Conservation (phyloP, 352 stramenopile genomes). For the Globisporangium camurandrum region DNA sequence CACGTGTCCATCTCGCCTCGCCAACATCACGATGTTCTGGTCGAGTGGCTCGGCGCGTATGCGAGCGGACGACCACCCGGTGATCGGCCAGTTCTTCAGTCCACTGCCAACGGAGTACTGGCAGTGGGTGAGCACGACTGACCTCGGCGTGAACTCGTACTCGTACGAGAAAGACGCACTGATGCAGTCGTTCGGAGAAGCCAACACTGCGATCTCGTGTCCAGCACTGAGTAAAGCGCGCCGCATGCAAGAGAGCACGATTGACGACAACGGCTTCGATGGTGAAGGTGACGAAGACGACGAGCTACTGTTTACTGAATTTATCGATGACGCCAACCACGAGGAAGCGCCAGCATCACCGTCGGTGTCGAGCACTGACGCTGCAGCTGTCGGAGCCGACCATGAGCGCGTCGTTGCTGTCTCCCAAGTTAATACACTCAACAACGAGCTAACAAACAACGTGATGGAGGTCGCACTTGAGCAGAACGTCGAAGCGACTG, state of each 20-base stretch:
- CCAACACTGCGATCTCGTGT: constrained; percentile 6
- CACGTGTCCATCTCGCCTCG: constrained; percentile 22
- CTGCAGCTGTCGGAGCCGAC: neutral
- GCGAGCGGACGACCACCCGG: constrained; percentile 32
- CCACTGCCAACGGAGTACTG: constrained; percentile 54
- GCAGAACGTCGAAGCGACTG: neutral
- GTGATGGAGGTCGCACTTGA: neutral
- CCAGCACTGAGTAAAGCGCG: constrained; percentile 1
- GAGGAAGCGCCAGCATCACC: too few relatives aligned
- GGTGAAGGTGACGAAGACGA: too few relatives aligned
- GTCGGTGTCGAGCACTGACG: too few relatives aligned
- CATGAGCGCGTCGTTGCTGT: neutral
- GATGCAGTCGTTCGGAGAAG: constrained; percentile 15
- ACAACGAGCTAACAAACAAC: neutral
- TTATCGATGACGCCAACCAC: too few relatives aligned
- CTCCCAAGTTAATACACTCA: neutral
- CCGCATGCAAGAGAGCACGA: constrained; percentile 3
- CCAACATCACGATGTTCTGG: constrained; percentile 50
- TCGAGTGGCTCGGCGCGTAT: constrained; percentile 14
- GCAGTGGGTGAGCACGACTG: constrained; percentile 37
- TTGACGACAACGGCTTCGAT: too few relatives aligned
- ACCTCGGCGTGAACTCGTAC: constrained; percentile 54
- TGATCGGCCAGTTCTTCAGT: constrained; percentile 37
- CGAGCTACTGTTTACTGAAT: too few relatives aligned
- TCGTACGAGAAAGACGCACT: constrained; percentile 49